Evolutionary conservation across 768 basidiomycete genomes (phyloP).

Genomic region (Trametes villosa): DNA sequence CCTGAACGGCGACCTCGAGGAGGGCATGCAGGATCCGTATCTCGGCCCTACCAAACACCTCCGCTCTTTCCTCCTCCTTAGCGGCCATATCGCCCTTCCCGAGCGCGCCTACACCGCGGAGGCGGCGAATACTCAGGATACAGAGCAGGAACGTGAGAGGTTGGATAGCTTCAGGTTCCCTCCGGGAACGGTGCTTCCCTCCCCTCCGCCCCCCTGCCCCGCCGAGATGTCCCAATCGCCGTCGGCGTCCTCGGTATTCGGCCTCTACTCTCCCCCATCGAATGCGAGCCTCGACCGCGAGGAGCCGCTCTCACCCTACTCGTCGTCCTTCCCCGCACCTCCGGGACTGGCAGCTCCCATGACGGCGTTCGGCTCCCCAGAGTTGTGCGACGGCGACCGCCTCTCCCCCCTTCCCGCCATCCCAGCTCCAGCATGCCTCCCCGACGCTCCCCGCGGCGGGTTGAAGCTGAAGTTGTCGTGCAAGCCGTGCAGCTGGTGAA

Average conservation of each 20-base stretch:
- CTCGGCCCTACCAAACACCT: neutral
- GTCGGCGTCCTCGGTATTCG: neutral
- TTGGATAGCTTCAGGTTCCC: constrained; percentile 11
- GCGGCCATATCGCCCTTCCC: neutral
- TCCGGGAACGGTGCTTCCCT: neutral
- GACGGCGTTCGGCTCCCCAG: neutral
- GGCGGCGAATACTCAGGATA: neutral
- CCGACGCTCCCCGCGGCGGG: too few species aligned
- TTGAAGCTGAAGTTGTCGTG: neutral
- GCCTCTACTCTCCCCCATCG: constrained; percentile 1
- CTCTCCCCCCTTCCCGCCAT: neutral
- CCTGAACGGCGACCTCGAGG: constrained; percentile 7
- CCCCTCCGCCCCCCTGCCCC: neutral
- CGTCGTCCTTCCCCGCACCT: neutral
- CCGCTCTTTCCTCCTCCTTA: neutral
- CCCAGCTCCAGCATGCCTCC: neutral
- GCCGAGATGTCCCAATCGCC: neutral
- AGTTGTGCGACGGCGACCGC: neutral
- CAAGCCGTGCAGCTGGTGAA: constrained; percentile 10
- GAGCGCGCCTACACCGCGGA: constrained; percentile 5
- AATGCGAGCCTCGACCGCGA: neutral
- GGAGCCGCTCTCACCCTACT: neutral
- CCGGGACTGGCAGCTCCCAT: neutral
- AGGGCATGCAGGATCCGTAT: constrained; percentile 3
- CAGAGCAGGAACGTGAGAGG: constrained; percentile 1